Conservation (phyloP, 805 yeast species). For the Candida insectorum region DNA sequence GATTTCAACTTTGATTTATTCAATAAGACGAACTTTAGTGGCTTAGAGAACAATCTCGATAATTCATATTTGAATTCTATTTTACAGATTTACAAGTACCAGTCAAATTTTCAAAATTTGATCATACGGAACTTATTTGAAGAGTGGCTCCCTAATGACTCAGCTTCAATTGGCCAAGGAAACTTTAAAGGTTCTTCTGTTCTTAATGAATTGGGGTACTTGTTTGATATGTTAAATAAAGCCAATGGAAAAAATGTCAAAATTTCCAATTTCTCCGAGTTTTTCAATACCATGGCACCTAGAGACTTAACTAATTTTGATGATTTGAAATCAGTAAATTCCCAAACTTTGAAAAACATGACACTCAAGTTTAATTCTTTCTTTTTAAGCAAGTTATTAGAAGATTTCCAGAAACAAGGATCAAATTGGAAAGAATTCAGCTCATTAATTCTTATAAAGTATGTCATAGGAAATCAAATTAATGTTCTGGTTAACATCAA, state of each 20-base stretch:
- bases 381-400: slow-evolving; percentile 48
- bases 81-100: slow-evolving; percentile 75
- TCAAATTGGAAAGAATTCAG: slow-evolving; percentile 9
- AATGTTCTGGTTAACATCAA: slow-evolving; percentile 3
- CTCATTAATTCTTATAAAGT: slow-evolving; percentile 7
- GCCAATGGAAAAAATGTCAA: slow-evolving; percentile 77
- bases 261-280: slow-evolving; percentile 69
- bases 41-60: slow-evolving; percentile 84
- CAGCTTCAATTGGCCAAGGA: slow-evolving; percentile 22
- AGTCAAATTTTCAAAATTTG: slow-evolving; percentile 68
- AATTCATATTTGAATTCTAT: slow-evolving; percentile 72
- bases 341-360: slow-evolving; percentile 40
- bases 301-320: slow-evolving; percentile 59
- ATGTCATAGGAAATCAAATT: slow-evolving; percentile 29
- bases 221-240: slow-evolving; percentile 87
- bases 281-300: slow-evolving; percentile 33
- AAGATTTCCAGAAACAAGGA: slow-evolving; percentile 39
- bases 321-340: slow-evolving; percentile 42
- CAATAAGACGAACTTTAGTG: slow-evolving; percentile 67
- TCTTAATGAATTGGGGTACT: slow-evolving; percentile 78
- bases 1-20: slow-evolving; percentile 89
- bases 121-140: slow-evolving; percentile 52
- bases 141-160: slow-evolving; percentile 43
- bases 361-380: slow-evolving; percentile 58
- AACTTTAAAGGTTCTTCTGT: slow-evolving; percentile 49